A percentile compares a stretch with the other conserved stretches of the same genome.
phyloP scores from a whole-genome alignment of 1,139 yeast species.

The Suhomyces panamericanus region DNA sequence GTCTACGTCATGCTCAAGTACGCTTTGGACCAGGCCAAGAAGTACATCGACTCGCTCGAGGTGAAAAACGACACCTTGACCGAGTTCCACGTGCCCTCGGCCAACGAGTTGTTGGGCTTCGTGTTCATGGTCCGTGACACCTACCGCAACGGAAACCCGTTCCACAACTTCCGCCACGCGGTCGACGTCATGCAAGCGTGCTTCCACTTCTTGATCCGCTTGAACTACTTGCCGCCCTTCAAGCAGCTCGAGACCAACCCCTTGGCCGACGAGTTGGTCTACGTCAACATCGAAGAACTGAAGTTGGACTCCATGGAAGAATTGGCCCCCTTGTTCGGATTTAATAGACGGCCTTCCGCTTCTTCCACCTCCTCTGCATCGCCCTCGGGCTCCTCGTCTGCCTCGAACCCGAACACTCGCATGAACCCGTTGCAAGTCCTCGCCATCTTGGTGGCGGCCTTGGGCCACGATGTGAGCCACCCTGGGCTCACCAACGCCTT shows the following conservation, averaged over 20 bases:
- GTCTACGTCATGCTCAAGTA: conserved; percentile 56
- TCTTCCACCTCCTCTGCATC: conserved; percentile 21
- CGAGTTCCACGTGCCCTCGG: conserved; percentile 27
- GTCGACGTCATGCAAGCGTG: conserved; percentile 94
- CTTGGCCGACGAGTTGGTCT: conserved; percentile 24
- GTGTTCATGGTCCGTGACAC: conserved; percentile 68
- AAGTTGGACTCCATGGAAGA: conserved; percentile 8
- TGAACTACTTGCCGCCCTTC: conserved; percentile 48
- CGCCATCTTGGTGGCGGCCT: conserved; percentile 72
- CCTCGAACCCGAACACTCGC: conserved; percentile 14
- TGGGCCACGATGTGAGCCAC: conserved; percentile 96
- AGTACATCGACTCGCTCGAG: conserved; percentile 14
- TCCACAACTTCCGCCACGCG: conserved; percentile 95
- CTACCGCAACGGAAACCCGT: conserved; percentile 81
- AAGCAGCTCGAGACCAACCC: conserved; percentile 38
- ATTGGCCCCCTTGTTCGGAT: conserved; percentile 12
- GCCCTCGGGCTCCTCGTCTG: conserved; percentile 24
- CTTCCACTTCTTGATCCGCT: conserved; percentile 56
- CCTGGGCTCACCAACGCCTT: conserved; percentile 91
- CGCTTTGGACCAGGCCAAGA: conserved; percentile 39
- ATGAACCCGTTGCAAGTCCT: conserved; percentile 52
- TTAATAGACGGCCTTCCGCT: background rate
- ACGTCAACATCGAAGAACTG: conserved; percentile 12
- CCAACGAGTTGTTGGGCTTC: conserved; percentile 55
- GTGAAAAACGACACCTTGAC: conserved; percentile 2